A percentile compares a stretch with the other conserved stretches of the same genome.
These are phyloP conservation scores for Yamadazyma spencermartinsiae DNA, from an alignment of 1,139 yeast species.

Conservation along the genomic window DNA sequence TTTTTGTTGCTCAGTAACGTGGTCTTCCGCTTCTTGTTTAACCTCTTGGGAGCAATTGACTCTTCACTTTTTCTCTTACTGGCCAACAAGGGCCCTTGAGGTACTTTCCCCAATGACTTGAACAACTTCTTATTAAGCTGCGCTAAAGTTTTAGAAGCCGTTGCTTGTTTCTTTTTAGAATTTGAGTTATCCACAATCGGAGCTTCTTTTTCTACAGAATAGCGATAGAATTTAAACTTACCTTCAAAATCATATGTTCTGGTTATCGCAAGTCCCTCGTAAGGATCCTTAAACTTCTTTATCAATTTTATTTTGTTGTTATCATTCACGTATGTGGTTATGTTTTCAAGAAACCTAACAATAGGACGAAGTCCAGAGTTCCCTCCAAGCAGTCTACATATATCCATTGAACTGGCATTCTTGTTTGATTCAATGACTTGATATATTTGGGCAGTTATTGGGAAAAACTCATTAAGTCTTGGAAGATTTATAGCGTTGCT, in stretches of 20 bases:
- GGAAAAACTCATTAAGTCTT: slow-evolving; percentile 53
- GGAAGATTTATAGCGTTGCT: slow-evolving; percentile 25
- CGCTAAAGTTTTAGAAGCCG: slow-evolving; percentile 12
- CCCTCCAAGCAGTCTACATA: slow-evolving; percentile 55
- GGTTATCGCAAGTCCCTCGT: slow-evolving; percentile 39
- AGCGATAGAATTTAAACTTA: slow-evolving; percentile 68
- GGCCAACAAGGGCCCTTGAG: slow-evolving; percentile 6
- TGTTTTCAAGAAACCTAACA: slow-evolving; percentile 49
- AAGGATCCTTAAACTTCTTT: slow-evolving; percentile 22
- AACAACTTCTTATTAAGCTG: slow-evolving; percentile 19
- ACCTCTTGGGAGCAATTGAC: slow-evolving; percentile 1
- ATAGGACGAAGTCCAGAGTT: slow-evolving; percentile 50
- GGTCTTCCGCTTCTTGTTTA: neutral
- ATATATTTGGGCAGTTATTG: slow-evolving; percentile 63
- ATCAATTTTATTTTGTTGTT: slow-evolving; percentile 24
- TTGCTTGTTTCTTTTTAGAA: neutral
- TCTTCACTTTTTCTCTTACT: slow-evolving; percentile 18
- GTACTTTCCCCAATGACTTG: slow-evolving; percentile 25
- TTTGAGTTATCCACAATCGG: slow-evolving; percentile 5
- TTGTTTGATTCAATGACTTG: slow-evolving; percentile 42
- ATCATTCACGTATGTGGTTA: slow-evolving; percentile 34
- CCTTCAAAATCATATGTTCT: slow-evolving; percentile 75
- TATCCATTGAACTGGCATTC: slow-evolving; percentile 59
- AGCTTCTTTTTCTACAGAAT: slow-evolving; percentile 36
- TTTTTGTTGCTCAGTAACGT: neutral